These are phyloP conservation scores for Coemansia sp. DNA, from an alignment of 192 early-diverging fungal genomes.

Conservation along the genomic window DNA sequence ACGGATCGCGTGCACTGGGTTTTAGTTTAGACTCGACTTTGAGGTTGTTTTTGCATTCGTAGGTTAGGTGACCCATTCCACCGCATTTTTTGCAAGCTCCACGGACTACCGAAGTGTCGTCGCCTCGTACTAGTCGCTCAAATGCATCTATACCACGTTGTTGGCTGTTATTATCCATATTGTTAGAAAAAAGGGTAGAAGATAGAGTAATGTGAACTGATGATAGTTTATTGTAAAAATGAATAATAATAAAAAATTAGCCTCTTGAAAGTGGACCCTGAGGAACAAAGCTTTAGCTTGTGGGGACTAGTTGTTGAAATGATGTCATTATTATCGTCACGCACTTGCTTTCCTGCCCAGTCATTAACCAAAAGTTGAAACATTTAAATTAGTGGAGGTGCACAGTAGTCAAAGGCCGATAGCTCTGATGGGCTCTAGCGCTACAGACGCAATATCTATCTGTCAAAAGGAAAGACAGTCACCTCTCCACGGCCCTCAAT, in stretches of 20 bases:
- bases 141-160: constrained; percentile 53
- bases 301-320: not conserved
- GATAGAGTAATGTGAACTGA: no score
- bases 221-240: not conserved
- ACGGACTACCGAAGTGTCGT: constrained; percentile 25
- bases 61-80: constrained; percentile 54
- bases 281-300: not conserved
- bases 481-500: no score
- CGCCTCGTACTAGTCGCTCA: constrained; percentile 49
- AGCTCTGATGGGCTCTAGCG: no score
- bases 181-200: not conserved
- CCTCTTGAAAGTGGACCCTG: not conserved
- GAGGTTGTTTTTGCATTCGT: constrained; percentile 56
- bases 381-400: no score
- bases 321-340: no score
- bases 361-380: no score
- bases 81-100: constrained; percentile 57
- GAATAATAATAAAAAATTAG: not conserved
- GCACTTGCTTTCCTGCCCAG: no score
- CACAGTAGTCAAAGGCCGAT: no score
- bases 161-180: constrained; percentile 16
- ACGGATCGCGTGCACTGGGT: constrained; percentile 21
- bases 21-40: constrained; percentile 23
- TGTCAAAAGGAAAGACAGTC: no score
- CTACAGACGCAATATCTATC: no score